phyloP scores from a whole-genome alignment of 352 stramenopile genomes.

The Globisporangium okanoganense region DNA sequence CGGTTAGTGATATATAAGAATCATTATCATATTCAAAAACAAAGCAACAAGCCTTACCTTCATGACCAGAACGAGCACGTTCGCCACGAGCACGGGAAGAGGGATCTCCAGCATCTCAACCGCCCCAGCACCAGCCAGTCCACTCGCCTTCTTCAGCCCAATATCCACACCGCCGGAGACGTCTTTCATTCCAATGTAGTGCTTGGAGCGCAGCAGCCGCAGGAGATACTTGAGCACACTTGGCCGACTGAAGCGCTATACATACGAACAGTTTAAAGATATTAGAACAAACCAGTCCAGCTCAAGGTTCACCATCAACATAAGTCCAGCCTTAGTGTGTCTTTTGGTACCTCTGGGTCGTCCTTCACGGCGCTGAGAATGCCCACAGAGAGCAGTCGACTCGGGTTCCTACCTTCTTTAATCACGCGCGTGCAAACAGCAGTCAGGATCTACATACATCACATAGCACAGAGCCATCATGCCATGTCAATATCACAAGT shows the following conservation, averaged over 20 bases:
- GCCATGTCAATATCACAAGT: background rate
- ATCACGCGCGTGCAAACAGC: constrained; percentile 46
- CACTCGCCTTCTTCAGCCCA: constrained; percentile 25
- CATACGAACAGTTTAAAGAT: background rate
- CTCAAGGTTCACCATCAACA: background rate
- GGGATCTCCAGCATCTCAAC: constrained; percentile 47
- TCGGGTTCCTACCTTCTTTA: constrained; percentile 50
- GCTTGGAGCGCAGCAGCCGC: constrained; percentile 74
- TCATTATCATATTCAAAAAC: background rate
- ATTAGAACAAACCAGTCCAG: background rate
- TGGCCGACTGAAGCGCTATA: constrained; percentile 47
- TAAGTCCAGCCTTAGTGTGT: too few relatives aligned
- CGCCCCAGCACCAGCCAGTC: constrained; percentile 15
- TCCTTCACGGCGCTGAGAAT: constrained; percentile 61
- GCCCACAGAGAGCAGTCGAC: constrained; percentile 52
- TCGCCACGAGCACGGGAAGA: constrained; percentile 68
- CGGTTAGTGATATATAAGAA: background rate
- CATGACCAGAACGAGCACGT: constrained; percentile 62
- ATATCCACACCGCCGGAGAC: constrained; percentile 5
- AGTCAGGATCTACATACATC: constrained; percentile 39
- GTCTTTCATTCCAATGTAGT: constrained; percentile 59
- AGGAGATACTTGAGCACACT: constrained; percentile 73
- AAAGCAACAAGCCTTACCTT: constrained; percentile 29
- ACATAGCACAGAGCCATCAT: background rate
- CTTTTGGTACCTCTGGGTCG: constrained; percentile 27